These are phyloP conservation scores for Calonectria crousiana DNA, from an alignment of 2,329 filamentous ascomycete species.

Conservation along the genomic window DNA sequence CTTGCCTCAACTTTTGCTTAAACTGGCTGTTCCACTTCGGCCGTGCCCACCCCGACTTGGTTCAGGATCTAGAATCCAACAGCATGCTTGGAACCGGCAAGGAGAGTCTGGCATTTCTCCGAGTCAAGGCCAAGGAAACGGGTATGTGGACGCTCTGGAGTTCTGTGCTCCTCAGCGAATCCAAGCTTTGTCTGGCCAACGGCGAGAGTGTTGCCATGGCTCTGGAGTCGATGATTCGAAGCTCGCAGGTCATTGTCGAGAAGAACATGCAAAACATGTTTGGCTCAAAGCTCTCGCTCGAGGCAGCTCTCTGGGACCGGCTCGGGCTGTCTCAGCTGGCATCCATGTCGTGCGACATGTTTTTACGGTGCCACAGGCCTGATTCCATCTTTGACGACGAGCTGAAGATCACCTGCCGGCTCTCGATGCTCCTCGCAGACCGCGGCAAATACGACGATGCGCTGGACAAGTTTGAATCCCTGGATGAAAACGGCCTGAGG, in stretches of 20 bases:
- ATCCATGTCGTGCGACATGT: conserved; percentile 75
- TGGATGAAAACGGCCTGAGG: conserved; percentile 72
- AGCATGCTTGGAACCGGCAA: conserved; percentile 83
- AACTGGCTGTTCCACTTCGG: conserved; percentile 97
- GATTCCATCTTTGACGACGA: conserved; percentile 77
- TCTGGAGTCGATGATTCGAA: conserved; percentile 84
- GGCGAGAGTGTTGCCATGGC: conserved; percentile 74
- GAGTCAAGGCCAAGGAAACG: conserved; percentile 85
- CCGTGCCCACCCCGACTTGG: conserved; percentile 84
- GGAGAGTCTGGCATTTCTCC: conserved; percentile 86
- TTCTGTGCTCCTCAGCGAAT: conserved; percentile 86
- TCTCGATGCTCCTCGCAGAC: conserved; percentile 71
- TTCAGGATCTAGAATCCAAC: conserved; percentile 76
- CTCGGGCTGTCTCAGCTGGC: conserved; percentile 73
- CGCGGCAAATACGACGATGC: conserved; percentile 80
- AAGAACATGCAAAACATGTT: conserved; percentile 80
- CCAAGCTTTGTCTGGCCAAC: conserved; percentile 80
- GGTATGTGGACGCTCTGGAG: conserved; percentile 89
- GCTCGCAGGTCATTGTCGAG: conserved; percentile 84
- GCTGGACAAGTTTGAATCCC: conserved; percentile 52
- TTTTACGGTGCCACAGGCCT: conserved; percentile 77
- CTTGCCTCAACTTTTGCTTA: conserved; percentile 92
- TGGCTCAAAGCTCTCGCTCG: conserved; percentile 79
- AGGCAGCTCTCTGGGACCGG: conserved; percentile 80
- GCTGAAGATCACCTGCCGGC: conserved; percentile 79